These are phyloP conservation scores for Laguncularia racemosa DNA, from an alignment of 345 rosid genomes.

Conservation along the genomic window DNA sequence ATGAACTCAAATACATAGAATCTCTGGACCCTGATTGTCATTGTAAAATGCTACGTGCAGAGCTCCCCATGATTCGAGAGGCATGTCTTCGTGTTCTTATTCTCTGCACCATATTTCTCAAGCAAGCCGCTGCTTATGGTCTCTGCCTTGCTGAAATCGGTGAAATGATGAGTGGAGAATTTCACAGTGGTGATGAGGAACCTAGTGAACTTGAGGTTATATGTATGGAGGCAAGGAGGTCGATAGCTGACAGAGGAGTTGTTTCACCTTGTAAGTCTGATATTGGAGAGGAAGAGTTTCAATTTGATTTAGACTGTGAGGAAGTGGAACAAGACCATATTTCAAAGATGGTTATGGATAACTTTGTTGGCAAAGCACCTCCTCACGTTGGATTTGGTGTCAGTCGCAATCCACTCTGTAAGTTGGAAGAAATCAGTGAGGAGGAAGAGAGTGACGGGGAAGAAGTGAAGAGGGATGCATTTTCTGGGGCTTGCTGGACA, in stretches of 20 bases:
- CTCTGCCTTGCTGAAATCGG: constrained; percentile 93
- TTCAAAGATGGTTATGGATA: constrained; percentile 41
- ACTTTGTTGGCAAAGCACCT: constrained; percentile 32
- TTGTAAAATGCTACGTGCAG: constrained; percentile 66
- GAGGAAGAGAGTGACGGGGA: constrained; percentile 59
- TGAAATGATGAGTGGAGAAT: constrained; percentile 98
- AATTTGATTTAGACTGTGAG: constrained; percentile 68
- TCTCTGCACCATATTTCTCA: constrained; percentile 79
- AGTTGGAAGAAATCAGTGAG: constrained; percentile 72
- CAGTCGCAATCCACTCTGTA: constrained; percentile 52
- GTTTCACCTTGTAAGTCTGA: constrained; percentile 56
- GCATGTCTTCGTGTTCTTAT: constrained; percentile 78
- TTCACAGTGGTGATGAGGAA: constrained; percentile 77
- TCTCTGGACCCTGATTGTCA: constrained; percentile 58
- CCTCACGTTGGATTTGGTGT: constrained; percentile 33
- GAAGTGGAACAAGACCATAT: constrained; percentile 34
- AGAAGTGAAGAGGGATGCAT: constrained; percentile 25
- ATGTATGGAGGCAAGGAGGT: constrained; percentile 80
- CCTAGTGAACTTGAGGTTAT: constrained; percentile 95
- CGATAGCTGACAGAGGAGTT: constrained; percentile 50
- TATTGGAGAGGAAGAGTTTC: constrained; percentile 62
- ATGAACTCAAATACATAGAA: constrained; percentile 77
- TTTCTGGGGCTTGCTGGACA: constrained; percentile 14
- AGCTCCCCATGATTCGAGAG: constrained; percentile 94
- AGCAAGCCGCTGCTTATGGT: constrained; percentile 77